Conservation (phyloP, 139 green algal genomes). For the Mychonastes homosphaera region DNA sequence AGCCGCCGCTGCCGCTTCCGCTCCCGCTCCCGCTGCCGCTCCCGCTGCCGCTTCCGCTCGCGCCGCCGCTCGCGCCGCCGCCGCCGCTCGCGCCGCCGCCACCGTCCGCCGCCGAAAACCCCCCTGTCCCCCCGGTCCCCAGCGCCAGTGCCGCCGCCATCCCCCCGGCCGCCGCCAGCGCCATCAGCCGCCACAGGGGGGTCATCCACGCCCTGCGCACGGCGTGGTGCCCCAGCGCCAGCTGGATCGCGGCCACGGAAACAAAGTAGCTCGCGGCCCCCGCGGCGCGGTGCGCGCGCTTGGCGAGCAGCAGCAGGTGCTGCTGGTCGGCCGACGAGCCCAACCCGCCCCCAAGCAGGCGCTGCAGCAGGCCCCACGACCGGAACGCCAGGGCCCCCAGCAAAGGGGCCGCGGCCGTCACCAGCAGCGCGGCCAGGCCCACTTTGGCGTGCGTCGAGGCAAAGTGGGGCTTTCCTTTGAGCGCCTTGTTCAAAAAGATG, state of each 20-base stretch:
- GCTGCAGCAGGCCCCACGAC: slow-evolving; percentile 34
- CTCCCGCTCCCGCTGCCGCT: too few relatives aligned
- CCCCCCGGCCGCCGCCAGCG: background rate
- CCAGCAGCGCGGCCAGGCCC: slow-evolving; percentile 31
- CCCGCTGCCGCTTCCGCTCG: too few relatives aligned
- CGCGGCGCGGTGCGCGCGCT: background rate
- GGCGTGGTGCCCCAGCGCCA: slow-evolving; percentile 37
- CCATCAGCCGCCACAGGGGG: background rate
- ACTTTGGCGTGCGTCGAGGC: slow-evolving; percentile 28
- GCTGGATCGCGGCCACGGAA: slow-evolving; percentile 40
- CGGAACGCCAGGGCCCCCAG: slow-evolving; percentile 42
- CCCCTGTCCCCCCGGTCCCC: too few relatives aligned
- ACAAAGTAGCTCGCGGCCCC: background rate
- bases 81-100: too few relatives aligned
- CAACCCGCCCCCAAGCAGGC: background rate
- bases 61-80: too few relatives aligned
- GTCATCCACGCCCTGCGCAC: slow-evolving; percentile 25
- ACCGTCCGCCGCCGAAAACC: too few relatives aligned
- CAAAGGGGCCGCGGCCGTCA: slow-evolving; percentile 30
- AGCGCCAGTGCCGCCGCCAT: too few relatives aligned
- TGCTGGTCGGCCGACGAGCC: background rate
- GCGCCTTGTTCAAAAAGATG: slow-evolving; percentile 53
- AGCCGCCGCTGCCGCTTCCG: too few relatives aligned
- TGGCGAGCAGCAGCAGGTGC: background rate
- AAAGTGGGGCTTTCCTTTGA: slow-evolving; percentile 27